Conservation (phyloP, 2,329 filamentous ascomycete genomes). For the Nemania abortiva region DNA sequence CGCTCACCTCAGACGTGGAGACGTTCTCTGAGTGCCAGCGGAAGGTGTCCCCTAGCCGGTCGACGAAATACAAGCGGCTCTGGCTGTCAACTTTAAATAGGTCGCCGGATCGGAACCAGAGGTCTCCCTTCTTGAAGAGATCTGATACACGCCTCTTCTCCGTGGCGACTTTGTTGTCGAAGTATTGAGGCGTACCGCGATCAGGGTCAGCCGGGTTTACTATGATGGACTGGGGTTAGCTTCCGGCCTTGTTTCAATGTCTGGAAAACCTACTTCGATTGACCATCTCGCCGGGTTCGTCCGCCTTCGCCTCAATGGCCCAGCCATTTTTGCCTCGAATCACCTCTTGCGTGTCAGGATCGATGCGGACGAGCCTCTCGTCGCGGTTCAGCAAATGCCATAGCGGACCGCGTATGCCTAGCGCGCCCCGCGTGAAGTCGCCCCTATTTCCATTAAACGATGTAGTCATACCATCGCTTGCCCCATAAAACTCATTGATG, state of each 20-base stretch:
- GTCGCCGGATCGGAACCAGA: conserved; percentile 77
- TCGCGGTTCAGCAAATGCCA: conserved; percentile 65
- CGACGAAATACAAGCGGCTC: conserved; percentile 75
- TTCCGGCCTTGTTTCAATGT: not conserved
- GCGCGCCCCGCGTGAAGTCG: conserved; percentile 69
- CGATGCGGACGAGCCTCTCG: conserved; percentile 75
- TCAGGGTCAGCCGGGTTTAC: conserved; percentile 61
- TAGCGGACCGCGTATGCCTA: conserved; percentile 77
- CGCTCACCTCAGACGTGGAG: conserved; percentile 59
- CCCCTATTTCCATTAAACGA: conserved; percentile 70
- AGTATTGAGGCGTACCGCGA: conserved; percentile 71
- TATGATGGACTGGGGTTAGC: conserved; percentile 17
- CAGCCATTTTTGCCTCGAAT: conserved; percentile 73
- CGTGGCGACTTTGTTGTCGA: conserved; percentile 69
- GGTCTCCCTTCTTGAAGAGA: conserved; percentile 74
- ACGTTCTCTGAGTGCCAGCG: conserved; percentile 69
- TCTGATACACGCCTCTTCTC: conserved; percentile 71
- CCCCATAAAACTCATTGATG: conserved; percentile 81
- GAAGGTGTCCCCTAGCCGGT: conserved; percentile 78
- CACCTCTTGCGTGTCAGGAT: conserved; percentile 75
- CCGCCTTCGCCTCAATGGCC: conserved; percentile 70
- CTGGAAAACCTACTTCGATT: conserved; percentile 58
- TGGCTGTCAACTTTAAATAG: conserved; percentile 70
- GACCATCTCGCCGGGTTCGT: conserved; percentile 78
- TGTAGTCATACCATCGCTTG: conserved; percentile 75